Conservation (phyloP, 169 alveolate species). For the Babesia sp. region DNA sequence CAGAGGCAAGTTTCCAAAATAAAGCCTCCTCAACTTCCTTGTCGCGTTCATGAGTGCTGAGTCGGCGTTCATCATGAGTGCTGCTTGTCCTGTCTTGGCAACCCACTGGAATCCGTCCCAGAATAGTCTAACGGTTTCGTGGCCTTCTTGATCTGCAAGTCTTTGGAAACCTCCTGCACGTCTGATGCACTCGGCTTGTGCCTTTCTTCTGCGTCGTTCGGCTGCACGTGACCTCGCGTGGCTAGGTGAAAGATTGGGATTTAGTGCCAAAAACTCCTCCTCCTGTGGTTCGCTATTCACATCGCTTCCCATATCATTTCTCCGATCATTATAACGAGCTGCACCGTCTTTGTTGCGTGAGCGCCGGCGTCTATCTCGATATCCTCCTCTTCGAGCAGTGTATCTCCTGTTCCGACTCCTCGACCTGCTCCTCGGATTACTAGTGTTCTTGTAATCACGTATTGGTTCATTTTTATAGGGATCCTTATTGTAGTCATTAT, state of each 20-base stretch:
- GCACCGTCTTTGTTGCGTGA: slow-evolving; percentile 15
- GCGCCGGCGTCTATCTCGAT: slow-evolving; percentile 11
- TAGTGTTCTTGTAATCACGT: not conserved
- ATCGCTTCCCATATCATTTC: not conserved
- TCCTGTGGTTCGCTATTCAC: not conserved
- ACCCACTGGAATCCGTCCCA: slow-evolving; percentile 95
- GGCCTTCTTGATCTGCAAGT: slow-evolving; percentile 89
- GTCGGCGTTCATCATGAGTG: slow-evolving; percentile 71
- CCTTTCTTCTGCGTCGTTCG: slow-evolving; percentile 77
- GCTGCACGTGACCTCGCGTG: slow-evolving; percentile 79
- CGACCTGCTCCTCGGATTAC: slow-evolving; percentile 21
- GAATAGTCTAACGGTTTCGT: slow-evolving; percentile 87
- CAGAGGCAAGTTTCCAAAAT: slow-evolving; percentile 88
- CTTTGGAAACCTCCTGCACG: slow-evolving; percentile 89
- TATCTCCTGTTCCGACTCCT: slow-evolving; percentile 28
- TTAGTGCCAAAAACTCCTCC: slow-evolving; percentile 49
- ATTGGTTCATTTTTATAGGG: not conserved
- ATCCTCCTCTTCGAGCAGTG: not conserved
- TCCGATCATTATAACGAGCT: not conserved
- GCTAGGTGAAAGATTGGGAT: slow-evolving; percentile 72
- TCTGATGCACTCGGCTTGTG: slow-evolving; percentile 82
- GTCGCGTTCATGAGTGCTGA: slow-evolving; percentile 89
- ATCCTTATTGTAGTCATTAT: slow-evolving; percentile 31
- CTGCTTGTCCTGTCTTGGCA: slow-evolving; percentile 84
- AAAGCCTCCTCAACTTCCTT: slow-evolving; percentile 83